Percentiles rank a stretch among this genome's conserved stretches.
Conservation (phyloP, 106 monocot genomes). For the Iris macrosiphon region DNA sequence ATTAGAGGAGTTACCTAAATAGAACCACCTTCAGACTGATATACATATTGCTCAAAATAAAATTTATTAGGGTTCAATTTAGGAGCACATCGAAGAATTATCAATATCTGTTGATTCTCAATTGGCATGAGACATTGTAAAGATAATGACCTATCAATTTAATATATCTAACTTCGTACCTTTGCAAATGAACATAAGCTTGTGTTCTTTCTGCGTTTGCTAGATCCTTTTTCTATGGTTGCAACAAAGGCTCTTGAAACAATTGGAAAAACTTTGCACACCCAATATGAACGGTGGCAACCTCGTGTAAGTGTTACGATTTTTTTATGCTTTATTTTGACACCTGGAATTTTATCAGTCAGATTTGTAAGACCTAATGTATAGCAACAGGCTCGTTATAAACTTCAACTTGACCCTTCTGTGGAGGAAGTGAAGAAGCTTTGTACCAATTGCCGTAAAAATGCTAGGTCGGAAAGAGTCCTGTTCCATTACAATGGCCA, state of each 20-base stretch:
- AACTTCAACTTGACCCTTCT: conserved; percentile 89
- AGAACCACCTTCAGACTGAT: too few species aligned
- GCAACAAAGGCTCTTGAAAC: conserved; percentile 80
- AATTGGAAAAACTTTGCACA: conserved; percentile 83
- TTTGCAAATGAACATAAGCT: too few species aligned
- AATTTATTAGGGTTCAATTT: too few species aligned
- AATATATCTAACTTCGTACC: too few species aligned
- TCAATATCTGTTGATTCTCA: too few species aligned
- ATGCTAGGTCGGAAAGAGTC: conserved; percentile 89
- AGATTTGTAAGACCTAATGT: too few species aligned
- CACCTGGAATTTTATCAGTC: too few species aligned
- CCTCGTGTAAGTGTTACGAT: conserved; percentile 56
- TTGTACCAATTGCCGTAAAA: conserved; percentile 76
- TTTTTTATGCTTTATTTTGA: not conserved
- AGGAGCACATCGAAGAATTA: too few species aligned
- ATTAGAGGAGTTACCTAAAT: too few species aligned
- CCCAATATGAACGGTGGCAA: conserved; percentile 97
- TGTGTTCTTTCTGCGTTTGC: not conserved
- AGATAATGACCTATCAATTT: too few species aligned
- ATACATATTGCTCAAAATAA: too few species aligned
- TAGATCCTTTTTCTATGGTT: conserved; percentile 92
- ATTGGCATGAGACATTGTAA: too few species aligned
- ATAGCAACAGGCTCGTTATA: conserved; percentile 83
- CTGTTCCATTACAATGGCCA: conserved; percentile 99
- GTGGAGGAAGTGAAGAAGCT: conserved; percentile 98